Percentiles rank a stretch among this genome's conserved stretches.
phyloP scores from a whole-genome alignment of 2,329 filamentous ascomycete species.

The Trichoderma koningii region DNA sequence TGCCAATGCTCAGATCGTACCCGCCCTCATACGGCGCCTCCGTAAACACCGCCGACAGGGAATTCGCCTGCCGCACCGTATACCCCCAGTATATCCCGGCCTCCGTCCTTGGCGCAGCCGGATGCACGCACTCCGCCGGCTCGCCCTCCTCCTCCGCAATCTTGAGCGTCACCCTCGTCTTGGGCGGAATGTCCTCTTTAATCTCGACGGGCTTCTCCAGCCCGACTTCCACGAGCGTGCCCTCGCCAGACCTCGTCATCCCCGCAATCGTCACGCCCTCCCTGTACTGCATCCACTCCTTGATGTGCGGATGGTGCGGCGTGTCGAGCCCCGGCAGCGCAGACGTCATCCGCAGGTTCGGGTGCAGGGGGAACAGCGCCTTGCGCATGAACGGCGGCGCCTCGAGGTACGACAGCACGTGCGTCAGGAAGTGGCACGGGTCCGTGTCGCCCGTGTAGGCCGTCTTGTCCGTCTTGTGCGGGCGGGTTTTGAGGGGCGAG shows the following conservation, averaged over 20 bases:
- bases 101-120: constrained; percentile 69
- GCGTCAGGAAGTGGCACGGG: constrained; percentile 76
- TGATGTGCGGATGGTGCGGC: constrained; percentile 75
- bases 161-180: constrained; percentile 73
- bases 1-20: constrained; percentile 82
- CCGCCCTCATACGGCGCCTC: constrained; percentile 73
- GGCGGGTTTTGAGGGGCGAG: constrained; percentile 50
- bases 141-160: constrained; percentile 53
- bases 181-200: constrained; percentile 62
- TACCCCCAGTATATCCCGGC: constrained; percentile 89
- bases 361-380: constrained; percentile 73
- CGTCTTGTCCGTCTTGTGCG: constrained; percentile 51
- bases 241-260: constrained; percentile 44
- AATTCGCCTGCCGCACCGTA: constrained; percentile 64
- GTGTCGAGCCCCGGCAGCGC: constrained; percentile 77
- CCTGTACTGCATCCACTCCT: constrained; percentile 77
- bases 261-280: constrained; percentile 69
- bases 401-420: constrained; percentile 79
- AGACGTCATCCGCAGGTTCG: constrained; percentile 73
- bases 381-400: constrained; percentile 80
- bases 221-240: constrained; percentile 62
- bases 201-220: constrained; percentile 59
- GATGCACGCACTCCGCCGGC: constrained; percentile 62
- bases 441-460: constrained; percentile 70
- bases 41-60: constrained; percentile 73